A percentile compares a stretch with the other conserved stretches of the same genome.
Conservation (phyloP, 495 filamentous ascomycete species). For the Clavariopsis aquatica region DNA sequence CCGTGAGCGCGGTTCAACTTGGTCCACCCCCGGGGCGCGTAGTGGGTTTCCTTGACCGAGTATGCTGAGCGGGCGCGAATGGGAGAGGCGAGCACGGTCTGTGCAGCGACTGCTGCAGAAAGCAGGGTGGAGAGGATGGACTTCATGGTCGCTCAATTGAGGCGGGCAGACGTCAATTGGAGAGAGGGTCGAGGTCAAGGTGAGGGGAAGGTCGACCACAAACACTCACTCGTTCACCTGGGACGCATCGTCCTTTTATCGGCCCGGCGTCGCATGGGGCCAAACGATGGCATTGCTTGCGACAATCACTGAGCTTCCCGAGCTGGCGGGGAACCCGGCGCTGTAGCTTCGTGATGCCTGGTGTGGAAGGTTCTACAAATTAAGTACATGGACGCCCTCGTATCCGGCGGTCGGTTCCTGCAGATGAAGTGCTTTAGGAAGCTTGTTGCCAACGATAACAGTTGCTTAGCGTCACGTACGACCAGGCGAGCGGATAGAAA, state of each 20-base stretch:
- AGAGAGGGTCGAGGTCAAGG: background rate
- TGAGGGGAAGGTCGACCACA: background rate
- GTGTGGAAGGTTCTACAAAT: background rate
- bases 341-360: background rate
- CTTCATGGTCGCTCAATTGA: constrained; percentile 12
- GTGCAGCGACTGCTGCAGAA: constrained; percentile 29
- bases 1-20: constrained; percentile 50
- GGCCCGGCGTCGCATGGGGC: background rate
- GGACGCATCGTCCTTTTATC: background rate
- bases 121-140: constrained; percentile 15
- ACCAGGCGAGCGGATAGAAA: background rate
- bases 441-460: constrained; percentile 8
- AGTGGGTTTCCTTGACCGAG: constrained; percentile 56
- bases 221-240: background rate
- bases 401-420: constrained; percentile 10
- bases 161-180: background rate
- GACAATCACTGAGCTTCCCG: background rate
- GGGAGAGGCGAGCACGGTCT: constrained; percentile 23
- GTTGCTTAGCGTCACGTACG: background rate
- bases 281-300: background rate
- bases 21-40: constrained; percentile 53
- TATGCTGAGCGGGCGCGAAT: constrained; percentile 45
- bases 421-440: constrained; percentile 7
- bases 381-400: constrained; percentile 3
- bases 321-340: background rate